phyloP scores from a whole-genome alignment of 306 rosid genomes.

The Ceratonia siliqua region DNA sequence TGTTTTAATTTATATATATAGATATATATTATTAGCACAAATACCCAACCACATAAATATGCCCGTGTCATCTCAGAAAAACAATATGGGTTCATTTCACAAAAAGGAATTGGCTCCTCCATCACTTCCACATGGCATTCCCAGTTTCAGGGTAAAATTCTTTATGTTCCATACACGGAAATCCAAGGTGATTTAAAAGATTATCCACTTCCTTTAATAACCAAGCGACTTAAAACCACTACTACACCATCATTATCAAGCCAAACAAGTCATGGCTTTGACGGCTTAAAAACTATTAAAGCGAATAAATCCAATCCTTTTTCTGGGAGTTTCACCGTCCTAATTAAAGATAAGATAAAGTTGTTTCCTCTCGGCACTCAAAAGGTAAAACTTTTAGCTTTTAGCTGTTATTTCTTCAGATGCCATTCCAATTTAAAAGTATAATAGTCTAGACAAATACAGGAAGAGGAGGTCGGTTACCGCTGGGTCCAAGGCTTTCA shows the following conservation, averaged over 20 bases:
- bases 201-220: constrained; percentile 52
- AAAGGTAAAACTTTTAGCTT: constrained; percentile 24
- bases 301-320: constrained; percentile 36
- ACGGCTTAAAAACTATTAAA: constrained; percentile 44
- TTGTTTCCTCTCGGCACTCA: constrained; percentile 40
- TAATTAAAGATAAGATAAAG: constrained; percentile 32
- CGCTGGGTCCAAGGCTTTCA: constrained; percentile 44
- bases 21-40: constrained; percentile 3
- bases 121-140: constrained; percentile 47
- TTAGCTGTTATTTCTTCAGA: constrained; percentile 6
- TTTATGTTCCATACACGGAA: constrained; percentile 37
- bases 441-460: constrained; percentile 8
- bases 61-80: constrained; percentile 34
- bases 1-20: not conserved
- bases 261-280: constrained; percentile 35
- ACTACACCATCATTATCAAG: constrained; percentile 31
- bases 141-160: constrained; percentile 47
- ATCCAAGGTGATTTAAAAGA: constrained; percentile 40
- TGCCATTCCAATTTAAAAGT: constrained; percentile 35
- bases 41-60: constrained; percentile 19
- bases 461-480: constrained; percentile 37
- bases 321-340: constrained; percentile 15
- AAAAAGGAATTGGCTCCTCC: constrained; percentile 28
- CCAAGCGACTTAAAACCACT: constrained; percentile 37
- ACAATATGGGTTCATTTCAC: constrained; percentile 26